phyloP scores from a whole-genome alignment of 202 grass and related monocot genomes.

The Miscanthus sacchariflorus region DNA sequence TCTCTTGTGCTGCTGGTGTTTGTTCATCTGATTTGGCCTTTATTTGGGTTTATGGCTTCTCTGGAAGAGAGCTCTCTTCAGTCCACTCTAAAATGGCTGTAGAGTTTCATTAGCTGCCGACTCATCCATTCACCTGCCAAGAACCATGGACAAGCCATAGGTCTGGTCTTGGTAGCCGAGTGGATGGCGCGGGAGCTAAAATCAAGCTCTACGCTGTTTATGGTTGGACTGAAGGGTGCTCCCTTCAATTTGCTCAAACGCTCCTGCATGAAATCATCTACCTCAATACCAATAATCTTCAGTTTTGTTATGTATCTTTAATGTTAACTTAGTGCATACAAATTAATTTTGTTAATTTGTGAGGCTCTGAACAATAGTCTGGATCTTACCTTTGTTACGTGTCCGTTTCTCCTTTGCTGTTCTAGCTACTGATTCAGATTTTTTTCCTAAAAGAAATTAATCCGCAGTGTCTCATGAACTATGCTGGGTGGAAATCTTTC shows the following conservation, averaged over 20 bases:
- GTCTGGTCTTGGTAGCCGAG: conserved; percentile 83
- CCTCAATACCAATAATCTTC: background rate
- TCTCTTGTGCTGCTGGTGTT: background rate
- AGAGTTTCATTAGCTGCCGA: conserved; percentile 96
- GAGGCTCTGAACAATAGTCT: background rate
- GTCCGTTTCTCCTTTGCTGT: background rate
- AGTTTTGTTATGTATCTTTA: background rate
- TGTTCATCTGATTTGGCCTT: background rate
- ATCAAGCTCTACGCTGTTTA: conserved; percentile 67
- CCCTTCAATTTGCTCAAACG: conserved; percentile 46
- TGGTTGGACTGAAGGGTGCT: conserved; percentile 99
- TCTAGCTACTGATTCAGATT: background rate
- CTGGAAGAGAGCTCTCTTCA: conserved; percentile 96
- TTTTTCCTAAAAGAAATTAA: background rate
- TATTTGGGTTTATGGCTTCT: conserved; percentile 17
- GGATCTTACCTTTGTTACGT: background rate
- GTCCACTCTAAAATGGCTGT: conserved; percentile 88
- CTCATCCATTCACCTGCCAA: conserved; percentile 89
- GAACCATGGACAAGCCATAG: conserved; percentile 25
- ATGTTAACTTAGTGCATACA: background rate
- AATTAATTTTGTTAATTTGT: background rate
- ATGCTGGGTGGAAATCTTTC: background rate
- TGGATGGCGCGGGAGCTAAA: conserved; percentile 97
- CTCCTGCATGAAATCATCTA: conserved; percentile 47
- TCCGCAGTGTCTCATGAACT: background rate